phyloP scores from a whole-genome alignment of 2,329 filamentous ascomycete genomes.

The Dactylellina leptospora region DNA sequence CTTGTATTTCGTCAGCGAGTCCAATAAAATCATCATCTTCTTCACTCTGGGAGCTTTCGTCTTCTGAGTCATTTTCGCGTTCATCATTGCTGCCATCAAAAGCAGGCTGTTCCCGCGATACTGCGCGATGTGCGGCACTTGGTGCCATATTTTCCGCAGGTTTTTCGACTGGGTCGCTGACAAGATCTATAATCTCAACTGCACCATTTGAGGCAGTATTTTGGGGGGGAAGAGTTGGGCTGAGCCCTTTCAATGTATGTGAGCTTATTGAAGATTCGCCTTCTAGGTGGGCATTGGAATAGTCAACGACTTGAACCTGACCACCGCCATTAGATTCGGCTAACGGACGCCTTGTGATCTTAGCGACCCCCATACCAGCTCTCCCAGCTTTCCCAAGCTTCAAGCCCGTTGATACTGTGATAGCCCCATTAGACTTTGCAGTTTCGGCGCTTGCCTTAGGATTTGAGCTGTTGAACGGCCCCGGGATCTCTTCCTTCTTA shows the following conservation, averaged over 20 bases:
- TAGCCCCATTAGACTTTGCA: constrained; percentile 39
- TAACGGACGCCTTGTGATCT: constrained; percentile 29
- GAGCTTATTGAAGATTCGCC: not conserved
- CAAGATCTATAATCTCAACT: constrained; percentile 36
- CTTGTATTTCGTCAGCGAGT: constrained; percentile 25
- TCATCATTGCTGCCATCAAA: constrained; percentile 16
- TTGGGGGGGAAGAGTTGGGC: not conserved
- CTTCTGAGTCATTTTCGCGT: constrained; percentile 21
- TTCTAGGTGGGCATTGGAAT: constrained; percentile 7
- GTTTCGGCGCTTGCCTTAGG: not conserved
- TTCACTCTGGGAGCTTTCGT: not conserved
- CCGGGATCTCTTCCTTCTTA: constrained; percentile 13
- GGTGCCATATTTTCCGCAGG: not conserved
- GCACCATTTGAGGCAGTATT: constrained; percentile 7
- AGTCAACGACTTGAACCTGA: constrained; percentile 38
- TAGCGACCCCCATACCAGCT: constrained; percentile 14
- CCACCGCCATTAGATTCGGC: constrained; percentile 26
- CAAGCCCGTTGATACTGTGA: constrained; percentile 40
- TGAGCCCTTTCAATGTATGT: constrained; percentile 25
- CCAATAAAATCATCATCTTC: constrained; percentile 7
- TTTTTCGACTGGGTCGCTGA: constrained; percentile 18
- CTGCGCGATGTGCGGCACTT: not conserved
- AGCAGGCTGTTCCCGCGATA: not conserved
- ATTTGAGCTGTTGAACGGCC: not conserved
- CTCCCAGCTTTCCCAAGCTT: constrained; percentile 46